Evolutionary conservation across 2,329 filamentous ascomycete species (phyloP), one percentile per base, ranked within the genome.

Genomic region (Rutstroemia sp.): DNA sequence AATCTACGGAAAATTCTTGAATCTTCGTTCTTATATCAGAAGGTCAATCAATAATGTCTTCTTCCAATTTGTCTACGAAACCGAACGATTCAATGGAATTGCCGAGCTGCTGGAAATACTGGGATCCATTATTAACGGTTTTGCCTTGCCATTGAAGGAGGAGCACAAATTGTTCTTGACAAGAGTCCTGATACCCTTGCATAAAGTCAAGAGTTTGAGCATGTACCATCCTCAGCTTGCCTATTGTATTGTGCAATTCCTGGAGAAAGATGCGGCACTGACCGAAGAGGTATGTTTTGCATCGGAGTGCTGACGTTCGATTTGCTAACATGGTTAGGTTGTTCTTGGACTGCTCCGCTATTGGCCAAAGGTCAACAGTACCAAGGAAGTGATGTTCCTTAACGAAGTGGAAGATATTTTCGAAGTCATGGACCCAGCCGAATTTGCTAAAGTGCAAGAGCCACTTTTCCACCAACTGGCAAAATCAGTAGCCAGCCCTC

Each of bases 31-130:
- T 30, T 99, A 95, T 73, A 99, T 99, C 69, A 83, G 94, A 69
- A 85, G 94, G 67, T 99, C 94, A 56, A 99, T 99, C 80, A 99
- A 99, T 82, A 97, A 99, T 69, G 94, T 99, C 66, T 99, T 99
- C 76, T 99, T 99, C 80, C 94, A 99, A 70, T 99, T 99, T 73
- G 92, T 91, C 59, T 99, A 99, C 71, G 94, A 99, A 74, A 99
- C 94, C 4, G 94, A 99, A 73, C 83, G 94, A 58, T 97, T 99
- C 77, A 99, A 99, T 67, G 94, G 94, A 54, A 96, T 99, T 68
- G 94, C 94, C 3, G 94, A 99, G 72, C 78, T 99, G 30, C 80
- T 99, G 38, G 94, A 99, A 71, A 99, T 99, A 64, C 78, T 99
- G 51, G 94, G 94, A 30, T 97, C 94, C 62, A 99, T 99, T 69